A percentile compares a stretch with the other conserved stretches of the same genome.
These are phyloP conservation scores for Anthoceros angustus DNA, from an alignment of 225 moss, liverwort and hornwort species.

Conservation along the genomic window DNA sequence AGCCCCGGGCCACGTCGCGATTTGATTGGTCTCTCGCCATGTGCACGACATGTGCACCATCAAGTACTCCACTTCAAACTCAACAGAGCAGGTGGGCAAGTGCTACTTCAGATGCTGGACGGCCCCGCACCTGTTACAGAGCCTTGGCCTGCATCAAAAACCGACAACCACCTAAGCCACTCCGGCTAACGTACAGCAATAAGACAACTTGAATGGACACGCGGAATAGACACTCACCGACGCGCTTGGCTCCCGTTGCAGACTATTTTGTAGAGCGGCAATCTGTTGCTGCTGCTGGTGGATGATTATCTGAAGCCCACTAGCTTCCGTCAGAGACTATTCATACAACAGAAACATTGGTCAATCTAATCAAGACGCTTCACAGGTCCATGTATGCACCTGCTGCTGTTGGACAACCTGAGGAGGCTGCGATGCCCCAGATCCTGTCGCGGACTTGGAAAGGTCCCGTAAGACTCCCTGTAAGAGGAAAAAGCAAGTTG, in stretches of 20 bases:
- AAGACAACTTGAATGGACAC: neutral
- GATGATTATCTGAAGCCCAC: neutral
- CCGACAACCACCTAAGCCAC: neutral
- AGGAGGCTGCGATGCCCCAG: neutral
- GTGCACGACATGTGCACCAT: no score
- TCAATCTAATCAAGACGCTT: neutral
- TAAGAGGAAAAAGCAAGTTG: neutral
- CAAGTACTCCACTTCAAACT: no score
- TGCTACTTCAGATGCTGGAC: neutral
- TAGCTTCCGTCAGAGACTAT: neutral
- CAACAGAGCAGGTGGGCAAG: neutral
- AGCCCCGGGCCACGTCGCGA: no score
- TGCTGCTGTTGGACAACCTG: constrained; percentile 5
- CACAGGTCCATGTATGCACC: neutral
- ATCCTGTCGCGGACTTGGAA: neutral
- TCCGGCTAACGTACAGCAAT: neutral
- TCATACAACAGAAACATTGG: neutral
- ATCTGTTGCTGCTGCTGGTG: constrained; percentile 5
- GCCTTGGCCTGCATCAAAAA: neutral
- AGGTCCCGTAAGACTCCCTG: neutral
- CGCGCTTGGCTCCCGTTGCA: neutral
- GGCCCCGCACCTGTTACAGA: neutral
- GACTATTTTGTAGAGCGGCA: neutral
- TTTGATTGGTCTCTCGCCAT: no score
- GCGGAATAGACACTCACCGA: neutral